Evolutionary conservation across 2,329 filamentous ascomycete species (phyloP), one percentile per base, ranked within the genome.

Genomic region (Monilinia polystroma): DNA sequence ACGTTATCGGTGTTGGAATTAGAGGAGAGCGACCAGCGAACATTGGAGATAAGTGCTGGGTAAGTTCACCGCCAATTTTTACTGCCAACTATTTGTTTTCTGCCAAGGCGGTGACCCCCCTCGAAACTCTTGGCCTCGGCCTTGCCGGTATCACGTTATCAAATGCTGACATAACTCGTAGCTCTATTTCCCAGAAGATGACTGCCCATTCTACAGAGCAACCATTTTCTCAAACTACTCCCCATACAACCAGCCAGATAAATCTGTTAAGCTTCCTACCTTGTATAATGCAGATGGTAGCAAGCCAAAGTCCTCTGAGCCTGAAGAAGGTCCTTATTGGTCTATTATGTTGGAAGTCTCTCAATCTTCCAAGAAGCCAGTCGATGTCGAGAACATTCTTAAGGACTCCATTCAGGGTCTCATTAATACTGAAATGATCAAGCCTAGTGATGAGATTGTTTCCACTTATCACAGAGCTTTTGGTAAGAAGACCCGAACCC

Each of bases 161-260:
- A 53, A n/a, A 32, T 63, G 64, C 75, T 78, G 73, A 78, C 55
- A 20, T n/a, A 41, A 41, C 2, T 41, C 64, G 12, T 66, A 90
- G 89, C 85, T 99, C 72, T 99, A 99, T 87, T 99, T 98, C 88
- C 95, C 95, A 70, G 95, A 99, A 81, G 90, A 97, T 80, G 90
- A 99, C 86, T 97, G 93, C 84, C 93, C 93, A 78, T 99, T 99
- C 86, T 99, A 99, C 86, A 92, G 95, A 74, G 95, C 95, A 77
- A 99, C 95, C 77, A 98, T 99, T 83, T 99, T 99, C 87, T 98
- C 94, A 81, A 99, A 99, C 87, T 99, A 99, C 86, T 98, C 95
- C 29, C 95, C 94, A 64, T 89, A 96, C 87, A 99, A 99, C 85
- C 95, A 98, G 83, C 95, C 95, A 45, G 83, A 91, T 72, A 84